These are phyloP conservation scores for Solanum phureja DNA, from an alignment of 257 asterid species.

Conservation along the genomic window DNA sequence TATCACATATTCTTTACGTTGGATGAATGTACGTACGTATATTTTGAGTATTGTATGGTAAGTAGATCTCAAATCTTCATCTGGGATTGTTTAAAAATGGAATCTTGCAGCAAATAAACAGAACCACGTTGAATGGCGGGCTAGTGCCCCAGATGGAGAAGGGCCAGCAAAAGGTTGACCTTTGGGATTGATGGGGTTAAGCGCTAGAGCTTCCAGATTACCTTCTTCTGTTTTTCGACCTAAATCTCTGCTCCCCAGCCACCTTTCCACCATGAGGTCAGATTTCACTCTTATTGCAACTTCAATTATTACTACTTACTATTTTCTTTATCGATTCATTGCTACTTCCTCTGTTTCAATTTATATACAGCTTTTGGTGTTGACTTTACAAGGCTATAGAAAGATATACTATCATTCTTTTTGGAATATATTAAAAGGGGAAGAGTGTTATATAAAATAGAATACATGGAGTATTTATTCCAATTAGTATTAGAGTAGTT, in stretches of 20 bases:
- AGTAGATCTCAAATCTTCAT: background rate
- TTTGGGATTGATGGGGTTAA: conserved; percentile 25
- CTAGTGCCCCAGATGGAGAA: background rate
- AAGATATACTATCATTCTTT: background rate
- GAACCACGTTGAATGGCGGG: background rate
- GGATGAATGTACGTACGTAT: background rate
- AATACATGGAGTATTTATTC: background rate
- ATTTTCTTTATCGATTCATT: background rate
- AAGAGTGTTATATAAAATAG: background rate
- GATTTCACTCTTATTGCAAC: background rate
- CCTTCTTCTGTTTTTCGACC: conserved; percentile 22
- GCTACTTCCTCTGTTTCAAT: background rate
- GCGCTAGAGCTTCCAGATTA: conserved; percentile 20
- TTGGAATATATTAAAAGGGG: background rate
- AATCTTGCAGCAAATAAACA: background rate
- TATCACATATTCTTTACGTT: background rate
- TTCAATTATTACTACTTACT: background rate
- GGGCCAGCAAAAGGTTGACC: background rate
- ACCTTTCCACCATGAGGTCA: conserved; percentile 43
- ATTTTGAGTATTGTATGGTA: background rate
- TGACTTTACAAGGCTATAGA: background rate
- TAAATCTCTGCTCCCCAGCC: conserved; percentile 25
- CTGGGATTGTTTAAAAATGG: background rate
- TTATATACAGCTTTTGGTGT: background rate
- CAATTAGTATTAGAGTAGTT: background rate